These are phyloP conservation scores for Ophiocordyceps polyrhachis-furcata DNA, from an alignment of 2,329 filamentous ascomycete genomes.

Conservation along the genomic window DNA sequence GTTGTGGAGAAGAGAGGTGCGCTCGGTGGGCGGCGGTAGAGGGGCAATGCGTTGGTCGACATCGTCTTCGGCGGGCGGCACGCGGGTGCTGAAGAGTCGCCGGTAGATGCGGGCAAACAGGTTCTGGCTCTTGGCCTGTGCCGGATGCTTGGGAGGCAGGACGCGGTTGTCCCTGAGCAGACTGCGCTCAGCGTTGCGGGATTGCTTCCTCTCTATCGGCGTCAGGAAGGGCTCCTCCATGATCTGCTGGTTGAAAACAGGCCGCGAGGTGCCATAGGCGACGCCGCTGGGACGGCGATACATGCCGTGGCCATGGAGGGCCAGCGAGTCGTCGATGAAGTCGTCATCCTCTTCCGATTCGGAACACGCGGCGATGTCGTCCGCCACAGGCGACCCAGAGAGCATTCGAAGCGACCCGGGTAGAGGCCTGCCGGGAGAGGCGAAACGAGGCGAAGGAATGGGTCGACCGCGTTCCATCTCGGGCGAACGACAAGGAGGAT, in stretches of 20 bases:
- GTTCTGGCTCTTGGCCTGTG: constrained; percentile 13
- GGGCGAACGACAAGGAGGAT: background rate
- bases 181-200: constrained; percentile 37
- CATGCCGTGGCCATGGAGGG: constrained; percentile 23
- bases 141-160: constrained; percentile 38
- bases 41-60: constrained; percentile 21
- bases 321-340: constrained; percentile 16
- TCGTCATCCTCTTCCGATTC: constrained; percentile 29
- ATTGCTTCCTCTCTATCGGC: constrained; percentile 34
- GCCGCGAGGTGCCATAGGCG: constrained; percentile 50
- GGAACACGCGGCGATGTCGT: constrained; percentile 46
- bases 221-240: constrained; percentile 30
- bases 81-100: constrained; percentile 36
- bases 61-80: constrained; percentile 18
- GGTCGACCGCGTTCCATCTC: constrained; percentile 2
- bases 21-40: constrained; percentile 13
- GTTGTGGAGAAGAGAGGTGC: background rate
- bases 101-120: constrained; percentile 24
- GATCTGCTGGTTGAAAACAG: constrained; percentile 43
- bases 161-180: constrained; percentile 47
- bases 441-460: background rate
- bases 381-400: constrained; percentile 44
- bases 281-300: constrained; percentile 68
- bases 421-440: background rate
- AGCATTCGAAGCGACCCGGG: constrained; percentile 19